Evolutionary conservation across 768 basidiomycete species (phyloP).

Genomic region (Lactarius pseudohatsudake): DNA sequence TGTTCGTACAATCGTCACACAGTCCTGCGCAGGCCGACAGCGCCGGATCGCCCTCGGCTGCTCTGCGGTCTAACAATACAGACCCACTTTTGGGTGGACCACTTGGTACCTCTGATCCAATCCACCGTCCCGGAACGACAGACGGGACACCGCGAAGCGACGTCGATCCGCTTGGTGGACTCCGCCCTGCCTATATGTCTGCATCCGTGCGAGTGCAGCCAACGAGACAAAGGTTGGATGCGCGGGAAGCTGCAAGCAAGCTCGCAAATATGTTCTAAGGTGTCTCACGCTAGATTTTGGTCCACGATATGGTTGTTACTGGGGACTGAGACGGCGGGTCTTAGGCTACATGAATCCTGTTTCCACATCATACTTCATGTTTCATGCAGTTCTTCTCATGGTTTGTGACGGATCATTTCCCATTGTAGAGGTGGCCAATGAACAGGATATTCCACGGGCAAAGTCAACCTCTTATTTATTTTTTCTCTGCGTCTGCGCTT

Average conservation of each 20-base stretch:
- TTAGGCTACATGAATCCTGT: conserved; percentile 20
- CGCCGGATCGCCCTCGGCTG: neutral
- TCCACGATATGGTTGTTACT: conserved; percentile 2
- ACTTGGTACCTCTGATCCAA: conserved; percentile 20
- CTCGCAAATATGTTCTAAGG: conserved; percentile 82
- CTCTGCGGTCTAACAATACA: conserved; percentile 5
- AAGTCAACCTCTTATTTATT: conserved; percentile 3
- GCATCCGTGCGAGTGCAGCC: conserved; percentile 72
- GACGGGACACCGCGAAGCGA: conserved; percentile 28
- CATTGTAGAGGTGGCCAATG: conserved; percentile 1
- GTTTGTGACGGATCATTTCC: neutral
- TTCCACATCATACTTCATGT: conserved; percentile 14
- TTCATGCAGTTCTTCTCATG: conserved; percentile 10
- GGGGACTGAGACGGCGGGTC: conserved; percentile 4
- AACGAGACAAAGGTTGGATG: conserved; percentile 73
- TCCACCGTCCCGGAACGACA: conserved; percentile 24
- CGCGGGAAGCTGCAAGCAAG: conserved; percentile 84
- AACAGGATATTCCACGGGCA: neutral
- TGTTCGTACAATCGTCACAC: conserved; percentile 61
- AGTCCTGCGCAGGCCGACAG: neutral
- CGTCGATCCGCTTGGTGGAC: conserved; percentile 65
- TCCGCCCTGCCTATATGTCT: conserved; percentile 63
- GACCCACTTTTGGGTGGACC: conserved; percentile 29
- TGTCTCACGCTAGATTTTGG: neutral
- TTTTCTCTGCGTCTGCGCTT: neutral